Evolutionary conservation across 108 stramenopile species (phyloP).

Genomic region (Nitzschia sp.): DNA sequence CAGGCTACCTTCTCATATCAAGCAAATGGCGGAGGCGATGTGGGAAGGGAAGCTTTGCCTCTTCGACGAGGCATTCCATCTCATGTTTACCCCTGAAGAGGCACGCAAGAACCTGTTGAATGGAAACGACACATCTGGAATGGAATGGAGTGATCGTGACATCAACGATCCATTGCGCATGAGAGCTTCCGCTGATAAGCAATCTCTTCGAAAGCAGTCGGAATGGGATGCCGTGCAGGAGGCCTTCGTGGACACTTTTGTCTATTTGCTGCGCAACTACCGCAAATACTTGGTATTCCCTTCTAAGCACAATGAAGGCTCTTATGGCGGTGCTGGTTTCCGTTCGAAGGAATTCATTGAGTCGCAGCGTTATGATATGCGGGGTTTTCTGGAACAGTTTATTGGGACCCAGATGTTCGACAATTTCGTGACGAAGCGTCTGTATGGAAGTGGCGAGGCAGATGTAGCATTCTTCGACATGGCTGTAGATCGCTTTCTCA

Average conservation of each 20-base stretch:
- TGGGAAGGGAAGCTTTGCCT: conserved; percentile 70
- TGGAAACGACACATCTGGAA: conserved; percentile 63
- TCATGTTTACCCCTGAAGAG: conserved; percentile 75
- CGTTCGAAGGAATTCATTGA: conserved; percentile 68
- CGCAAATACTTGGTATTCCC: conserved; percentile 83
- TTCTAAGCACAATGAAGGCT: conserved; percentile 72
- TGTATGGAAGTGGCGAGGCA: conserved; percentile 79
- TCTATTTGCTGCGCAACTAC: conserved; percentile 78
- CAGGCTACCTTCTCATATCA: conserved; percentile 63
- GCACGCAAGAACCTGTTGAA: conserved; percentile 75
- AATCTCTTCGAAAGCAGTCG: conserved; percentile 54
- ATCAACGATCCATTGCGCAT: conserved; percentile 47
- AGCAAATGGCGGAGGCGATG: conserved; percentile 74
- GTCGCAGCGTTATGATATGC: conserved; percentile 62
- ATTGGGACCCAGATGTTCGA: conserved; percentile 83
- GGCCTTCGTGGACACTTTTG: conserved; percentile 77
- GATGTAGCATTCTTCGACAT: conserved; percentile 84
- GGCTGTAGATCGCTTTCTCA: conserved; percentile 74
- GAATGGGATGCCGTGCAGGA: conserved; percentile 85
- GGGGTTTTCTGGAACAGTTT: conserved; percentile 68
- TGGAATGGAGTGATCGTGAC: conserved; percentile 52
- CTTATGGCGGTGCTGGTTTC: conserved; percentile 79
- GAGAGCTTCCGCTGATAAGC: conserved; percentile 42
- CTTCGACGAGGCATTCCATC: conserved; percentile 82
- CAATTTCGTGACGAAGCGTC: conserved; percentile 78